Percentiles rank a stretch among this genome's conserved stretches.
Evolutionary conservation across 768 basidiomycete species (phyloP).

Genomic region (Tylopilus felleus): DNA sequence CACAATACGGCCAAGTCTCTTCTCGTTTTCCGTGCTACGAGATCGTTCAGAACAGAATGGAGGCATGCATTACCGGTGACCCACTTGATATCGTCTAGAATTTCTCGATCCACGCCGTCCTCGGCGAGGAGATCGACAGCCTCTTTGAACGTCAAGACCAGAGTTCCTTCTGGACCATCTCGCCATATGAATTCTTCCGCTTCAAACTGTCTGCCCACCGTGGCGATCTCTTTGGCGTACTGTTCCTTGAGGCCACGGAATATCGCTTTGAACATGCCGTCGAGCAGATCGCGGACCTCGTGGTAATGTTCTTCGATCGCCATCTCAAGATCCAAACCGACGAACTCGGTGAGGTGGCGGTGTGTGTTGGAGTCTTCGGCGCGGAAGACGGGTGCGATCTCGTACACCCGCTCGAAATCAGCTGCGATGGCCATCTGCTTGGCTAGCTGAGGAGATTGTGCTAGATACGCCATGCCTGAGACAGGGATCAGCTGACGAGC

Average conservation of each 20-base stretch:
- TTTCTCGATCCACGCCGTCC: conserved; percentile 77
- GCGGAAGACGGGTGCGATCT: conserved; percentile 95
- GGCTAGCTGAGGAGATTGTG: conserved; percentile 94
- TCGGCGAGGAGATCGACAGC: conserved; percentile 84
- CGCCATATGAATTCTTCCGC: conserved; percentile 95
- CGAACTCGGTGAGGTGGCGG: conserved; percentile 97
- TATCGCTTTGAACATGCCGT: conserved; percentile 79
- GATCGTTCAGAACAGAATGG: conserved; percentile 2
- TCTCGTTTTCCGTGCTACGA: conserved; percentile 90
- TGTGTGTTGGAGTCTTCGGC: conserved; percentile 98
- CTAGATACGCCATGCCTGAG: conserved; percentile 86
- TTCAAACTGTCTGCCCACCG: conserved; percentile 83
- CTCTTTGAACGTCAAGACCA: conserved; percentile 81
- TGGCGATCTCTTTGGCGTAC: conserved; percentile 79
- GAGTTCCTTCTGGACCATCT: conserved; percentile 62
- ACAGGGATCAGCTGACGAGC: not conserved
- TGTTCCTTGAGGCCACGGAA: conserved; percentile 79
- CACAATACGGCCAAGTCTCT: conserved; percentile 84
- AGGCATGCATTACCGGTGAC: conserved; percentile 21
- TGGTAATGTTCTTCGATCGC: conserved; percentile 98
- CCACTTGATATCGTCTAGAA: conserved; percentile 87
- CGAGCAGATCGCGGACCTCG: conserved; percentile 92
- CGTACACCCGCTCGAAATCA: conserved; percentile 97
- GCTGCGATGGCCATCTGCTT: conserved; percentile 99
- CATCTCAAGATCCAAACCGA: conserved; percentile 99